These are phyloP conservation scores for Penicillium psychrofluorescens DNA, from an alignment of 495 filamentous ascomycete genomes.

Conservation along the genomic window DNA sequence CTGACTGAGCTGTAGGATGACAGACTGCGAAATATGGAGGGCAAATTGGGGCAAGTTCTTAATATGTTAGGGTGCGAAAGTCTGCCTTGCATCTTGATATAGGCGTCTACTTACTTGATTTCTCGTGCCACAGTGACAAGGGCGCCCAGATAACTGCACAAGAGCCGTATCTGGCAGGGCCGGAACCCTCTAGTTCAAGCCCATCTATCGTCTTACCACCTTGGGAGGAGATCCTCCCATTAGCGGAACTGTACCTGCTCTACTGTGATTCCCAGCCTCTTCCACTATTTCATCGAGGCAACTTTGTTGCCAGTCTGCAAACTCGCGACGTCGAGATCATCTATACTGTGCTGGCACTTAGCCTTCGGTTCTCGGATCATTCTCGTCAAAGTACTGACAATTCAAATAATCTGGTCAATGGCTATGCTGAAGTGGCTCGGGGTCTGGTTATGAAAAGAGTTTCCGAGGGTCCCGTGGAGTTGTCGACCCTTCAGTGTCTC, in stretches of 20 bases:
- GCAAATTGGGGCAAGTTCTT: constrained; percentile 31
- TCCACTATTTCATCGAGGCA: constrained; percentile 33
- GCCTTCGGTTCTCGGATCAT: constrained; percentile 25
- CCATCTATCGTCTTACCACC: constrained; percentile 19
- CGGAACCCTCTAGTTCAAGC: not conserved
- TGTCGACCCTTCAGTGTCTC: constrained; percentile 40
- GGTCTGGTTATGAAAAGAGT: constrained; percentile 34
- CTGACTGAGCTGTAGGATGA: constrained; percentile 22
- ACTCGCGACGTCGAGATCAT: constrained; percentile 33
- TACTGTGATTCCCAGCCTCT: constrained; percentile 43
- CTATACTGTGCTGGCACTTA: constrained; percentile 33
- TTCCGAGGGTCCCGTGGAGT: constrained; percentile 37
- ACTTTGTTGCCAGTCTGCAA: constrained; percentile 27
- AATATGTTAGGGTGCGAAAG: constrained; percentile 19
- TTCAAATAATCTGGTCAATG: constrained; percentile 12
- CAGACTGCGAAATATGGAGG: constrained; percentile 31
- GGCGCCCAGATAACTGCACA: too few relatives aligned
- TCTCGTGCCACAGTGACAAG: too few relatives aligned
- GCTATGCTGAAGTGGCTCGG: constrained; percentile 38
- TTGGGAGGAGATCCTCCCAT: constrained; percentile 32
- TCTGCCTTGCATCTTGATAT: not conserved
- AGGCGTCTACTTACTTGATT: too few relatives aligned
- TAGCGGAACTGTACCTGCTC: constrained; percentile 32
- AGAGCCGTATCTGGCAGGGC: too few relatives aligned
- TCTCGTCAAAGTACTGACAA: constrained; percentile 5